These are phyloP conservation scores for Xylaria digitata DNA, from an alignment of 2,329 filamentous ascomycete species.

Conservation along the genomic window DNA sequence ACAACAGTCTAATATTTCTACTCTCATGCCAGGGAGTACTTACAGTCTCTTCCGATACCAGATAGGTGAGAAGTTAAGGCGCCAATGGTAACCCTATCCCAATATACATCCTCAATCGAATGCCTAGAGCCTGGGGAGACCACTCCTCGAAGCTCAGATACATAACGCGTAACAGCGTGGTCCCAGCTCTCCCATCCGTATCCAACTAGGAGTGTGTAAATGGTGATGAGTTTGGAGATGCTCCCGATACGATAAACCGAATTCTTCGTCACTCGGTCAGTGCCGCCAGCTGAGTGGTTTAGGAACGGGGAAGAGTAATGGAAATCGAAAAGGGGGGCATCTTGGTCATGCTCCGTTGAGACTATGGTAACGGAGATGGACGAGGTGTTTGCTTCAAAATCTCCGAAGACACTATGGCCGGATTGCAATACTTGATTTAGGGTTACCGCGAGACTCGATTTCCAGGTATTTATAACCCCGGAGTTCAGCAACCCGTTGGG, in stretches of 20 bases:
- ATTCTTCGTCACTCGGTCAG: constrained; percentile 18
- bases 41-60: constrained; percentile 29
- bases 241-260: constrained; percentile 32
- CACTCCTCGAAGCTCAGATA: constrained; percentile 21
- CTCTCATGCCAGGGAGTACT: background rate
- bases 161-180: constrained; percentile 20
- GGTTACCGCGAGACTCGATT: constrained; percentile 5
- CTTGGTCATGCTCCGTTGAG: constrained; percentile 21
- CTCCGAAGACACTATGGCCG: constrained; percentile 23
- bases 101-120: constrained; percentile 17
- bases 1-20: background rate
- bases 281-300: constrained; percentile 18
- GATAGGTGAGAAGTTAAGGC: constrained; percentile 26
- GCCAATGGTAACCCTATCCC: constrained; percentile 22
- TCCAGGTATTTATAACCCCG: background rate
- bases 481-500: constrained; percentile 19
- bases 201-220: constrained; percentile 25
- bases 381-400: constrained; percentile 29
- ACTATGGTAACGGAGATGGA: constrained; percentile 22
- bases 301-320: constrained; percentile 28
- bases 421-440: constrained; percentile 16
- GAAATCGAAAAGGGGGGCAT: constrained; percentile 30
- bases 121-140: background rate
- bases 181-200: constrained; percentile 28
- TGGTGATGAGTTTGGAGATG: constrained; percentile 33